Evolutionary conservation across 2,329 filamentous ascomycete species (phyloP), one percentile per base, ranked within the genome.

Genomic region (Incumbomyces delicatus): DNA sequence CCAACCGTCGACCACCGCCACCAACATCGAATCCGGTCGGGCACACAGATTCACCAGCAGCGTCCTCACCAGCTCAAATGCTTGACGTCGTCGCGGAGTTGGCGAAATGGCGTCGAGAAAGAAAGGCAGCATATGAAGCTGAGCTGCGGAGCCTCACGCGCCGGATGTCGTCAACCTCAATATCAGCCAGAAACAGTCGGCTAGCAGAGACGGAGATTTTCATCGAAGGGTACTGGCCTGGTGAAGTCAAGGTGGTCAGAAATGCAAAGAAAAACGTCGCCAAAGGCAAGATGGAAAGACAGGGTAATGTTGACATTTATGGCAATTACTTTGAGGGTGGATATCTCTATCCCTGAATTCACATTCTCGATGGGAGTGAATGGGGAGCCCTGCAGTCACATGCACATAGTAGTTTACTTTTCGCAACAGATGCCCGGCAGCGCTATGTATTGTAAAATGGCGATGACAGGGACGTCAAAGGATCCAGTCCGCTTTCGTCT

Each of bases 141-240:
- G 53, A 54, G 10, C 11, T 14, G 40, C 22, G 5, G 3, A 32
- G n/a, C 12, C 12, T 16, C 13, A 32, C 27, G 8, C 30, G n/a
- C 11, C 31, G 31, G 4, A 13, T 16, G 12, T 43, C 30, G 11
- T 43, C 31, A 8, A 16, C 29, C 14, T 36, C 41, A 3, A 16
- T 29, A 13, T 22, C 42, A 10, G 20, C 22, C 12, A 27, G 17
- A 27, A 35, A 18, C 7, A n/a, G 20, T 17, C n/a, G 31, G 33
- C 27, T 35, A 6, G 36, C 37, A 13, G 37, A 46, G 29, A 40
- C 18, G 2, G 37, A 46, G 6, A 31, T 34, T 11, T 66, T 64
- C 51, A 68, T 78, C 0, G 73, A 77, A 47, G 77, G 77, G 0
- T 70, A 76, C 52, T 81, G 78, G 78, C 69, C 73, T 27, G 78